phyloP scores from a whole-genome alignment of 2,329 filamentous ascomycete genomes.

The Fusarium armeniacum region DNA sequence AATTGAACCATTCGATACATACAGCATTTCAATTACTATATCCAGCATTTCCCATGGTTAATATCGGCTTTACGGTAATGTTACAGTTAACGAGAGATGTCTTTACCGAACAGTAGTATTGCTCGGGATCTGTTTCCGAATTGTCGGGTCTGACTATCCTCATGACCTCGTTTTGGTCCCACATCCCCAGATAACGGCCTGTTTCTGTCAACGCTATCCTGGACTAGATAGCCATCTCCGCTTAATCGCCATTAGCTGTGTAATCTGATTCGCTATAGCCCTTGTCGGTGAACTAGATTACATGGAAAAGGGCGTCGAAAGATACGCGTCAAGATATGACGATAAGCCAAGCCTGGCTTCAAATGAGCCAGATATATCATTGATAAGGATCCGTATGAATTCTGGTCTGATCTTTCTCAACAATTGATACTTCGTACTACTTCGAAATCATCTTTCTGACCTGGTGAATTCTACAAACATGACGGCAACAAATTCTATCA shows the following conservation, averaged over 20 bases:
- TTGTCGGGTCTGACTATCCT: slow-evolving; percentile 5
- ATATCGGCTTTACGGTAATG: neutral
- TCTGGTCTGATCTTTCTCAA: neutral
- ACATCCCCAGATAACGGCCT: slow-evolving; percentile 11
- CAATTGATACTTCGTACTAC: neutral
- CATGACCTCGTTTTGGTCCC: slow-evolving; percentile 22
- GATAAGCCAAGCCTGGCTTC: neutral
- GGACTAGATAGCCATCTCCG: slow-evolving; percentile 5
- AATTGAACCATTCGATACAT: neutral
- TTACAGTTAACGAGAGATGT: neutral
- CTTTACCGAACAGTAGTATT: neutral
- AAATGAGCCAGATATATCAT: slow-evolving; percentile 5
- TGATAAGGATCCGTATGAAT: neutral
- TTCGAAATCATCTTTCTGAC: too few relatives aligned
- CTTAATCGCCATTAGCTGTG: neutral
- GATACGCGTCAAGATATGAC: slow-evolving; percentile 5
- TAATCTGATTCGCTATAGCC: slow-evolving; percentile 12
- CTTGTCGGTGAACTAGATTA: slow-evolving; percentile 14
- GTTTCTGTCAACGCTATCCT: slow-evolving; percentile 12
- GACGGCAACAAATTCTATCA: slow-evolving; percentile 9
- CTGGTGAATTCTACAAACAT: neutral
- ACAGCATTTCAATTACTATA: neutral
- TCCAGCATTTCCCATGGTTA: neutral
- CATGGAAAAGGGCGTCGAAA: slow-evolving; percentile 26
- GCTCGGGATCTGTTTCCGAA: slow-evolving; percentile 33